These are phyloP conservation scores for Vicia sativa DNA, from an alignment of 306 rosid genomes.

Conservation along the genomic window DNA sequence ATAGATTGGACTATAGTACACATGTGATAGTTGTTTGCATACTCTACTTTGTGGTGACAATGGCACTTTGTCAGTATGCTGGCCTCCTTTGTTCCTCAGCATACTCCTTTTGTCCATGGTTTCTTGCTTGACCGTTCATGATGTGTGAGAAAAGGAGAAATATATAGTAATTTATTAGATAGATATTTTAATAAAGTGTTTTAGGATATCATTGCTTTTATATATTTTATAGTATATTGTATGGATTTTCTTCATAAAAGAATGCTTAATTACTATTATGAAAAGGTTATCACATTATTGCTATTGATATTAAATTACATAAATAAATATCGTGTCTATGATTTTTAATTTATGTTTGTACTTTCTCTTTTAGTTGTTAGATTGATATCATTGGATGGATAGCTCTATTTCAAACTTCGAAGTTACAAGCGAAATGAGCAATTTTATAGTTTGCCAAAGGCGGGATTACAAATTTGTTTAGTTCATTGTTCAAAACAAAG, in stretches of 20 bases:
- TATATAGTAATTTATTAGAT: not conserved
- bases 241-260: not conserved
- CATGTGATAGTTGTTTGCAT: not conserved
- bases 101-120: slow-evolving; percentile 23
- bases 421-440: too few species aligned
- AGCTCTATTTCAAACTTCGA: too few species aligned
- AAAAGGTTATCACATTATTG: too few species aligned
- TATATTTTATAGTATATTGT: not conserved
- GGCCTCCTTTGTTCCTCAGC: slow-evolving; percentile 17
- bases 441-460: too few species aligned
- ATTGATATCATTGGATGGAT: too few species aligned
- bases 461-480: too few species aligned
- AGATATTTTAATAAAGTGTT: not conserved
- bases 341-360: too few species aligned
- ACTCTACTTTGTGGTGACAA: slow-evolving; percentile 14
- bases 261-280: not conserved
- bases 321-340: too few species aligned
- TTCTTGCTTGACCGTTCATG: not conserved
- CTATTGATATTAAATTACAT: too few species aligned
- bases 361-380: too few species aligned
- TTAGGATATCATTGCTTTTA: not conserved
- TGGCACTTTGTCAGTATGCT: slow-evolving; percentile 33
- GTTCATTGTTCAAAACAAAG: too few species aligned
- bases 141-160: not conserved
- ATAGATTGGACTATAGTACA: not conserved